Base-by-base conservation (phyloP, 2,329 filamentous ascomycete species). In the Verticillium klebahnii region DNA sequence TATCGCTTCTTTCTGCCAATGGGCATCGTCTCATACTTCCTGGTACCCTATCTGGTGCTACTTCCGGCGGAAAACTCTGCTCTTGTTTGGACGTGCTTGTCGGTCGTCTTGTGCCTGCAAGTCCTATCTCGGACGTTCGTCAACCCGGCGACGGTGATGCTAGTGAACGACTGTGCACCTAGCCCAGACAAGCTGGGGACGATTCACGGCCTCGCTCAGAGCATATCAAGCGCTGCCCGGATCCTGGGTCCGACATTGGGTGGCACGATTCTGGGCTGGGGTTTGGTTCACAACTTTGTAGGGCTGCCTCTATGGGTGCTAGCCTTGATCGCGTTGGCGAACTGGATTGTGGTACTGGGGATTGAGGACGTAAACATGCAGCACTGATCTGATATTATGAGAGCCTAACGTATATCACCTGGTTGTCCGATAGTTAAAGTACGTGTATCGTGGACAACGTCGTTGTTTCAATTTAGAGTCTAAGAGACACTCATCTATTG, bases 151-250 rank as follows among this genome's bases (percentile, higher is more conserved):
- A 67, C 69, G 1, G 65, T 70, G 9, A 65, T 71, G 61, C 50
- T 70, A 29, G 67, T 70, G 40, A 70, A 70, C 56, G 68, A 69
- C 8, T 68, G 61, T 2, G 66, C 68, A 1, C 68, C 69, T 5
- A 64, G 61, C 25, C 69, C 65, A 4, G 61, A 58, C 6, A 52
- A 67, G 14, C 64, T 70, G 14, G 67, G 67, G 2, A 70, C 68
- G 2, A 62, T 70, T 4, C 67, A 71, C 23, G 68, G 69, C 5
- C n/a, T 70, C 31, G 68, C 69, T 9, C 64, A 63, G 23, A 71
- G 67, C 56, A 67, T 65, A 1, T 69, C 68, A 5, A 68, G 67
- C 45, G 66, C 61, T 25, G 67, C 65, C 5, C 64, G 67, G 6
- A 68, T 70, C 56, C 50, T 71, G 45, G 69, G 69, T 0, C 69